phyloP scores from a whole-genome alignment of 2,329 filamentous ascomycete species.

The Fusarium irregulare region DNA sequence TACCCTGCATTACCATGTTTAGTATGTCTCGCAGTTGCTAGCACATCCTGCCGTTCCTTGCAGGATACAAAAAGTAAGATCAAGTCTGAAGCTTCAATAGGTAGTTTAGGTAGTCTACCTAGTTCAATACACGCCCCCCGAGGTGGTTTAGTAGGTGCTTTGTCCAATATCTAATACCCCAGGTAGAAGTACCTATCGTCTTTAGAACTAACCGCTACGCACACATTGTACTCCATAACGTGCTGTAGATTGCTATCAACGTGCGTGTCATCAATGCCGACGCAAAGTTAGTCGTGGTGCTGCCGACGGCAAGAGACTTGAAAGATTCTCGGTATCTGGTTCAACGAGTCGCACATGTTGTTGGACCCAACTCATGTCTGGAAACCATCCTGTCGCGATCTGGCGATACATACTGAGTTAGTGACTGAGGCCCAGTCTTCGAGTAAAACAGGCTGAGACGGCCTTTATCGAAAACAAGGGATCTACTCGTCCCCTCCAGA shows the following conservation, averaged over 20 bases:
- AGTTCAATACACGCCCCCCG: slow-evolving; percentile 1
- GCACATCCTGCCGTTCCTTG: slow-evolving; percentile 20
- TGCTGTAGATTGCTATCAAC: neutral
- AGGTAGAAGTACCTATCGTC: neutral
- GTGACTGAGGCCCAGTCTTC: neutral
- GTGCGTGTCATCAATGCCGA: neutral
- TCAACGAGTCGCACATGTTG: neutral
- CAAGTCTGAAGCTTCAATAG: neutral
- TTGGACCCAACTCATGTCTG: neutral
- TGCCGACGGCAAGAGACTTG: neutral
- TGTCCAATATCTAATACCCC: neutral
- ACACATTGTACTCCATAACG: neutral
- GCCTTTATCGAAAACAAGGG: neutral
- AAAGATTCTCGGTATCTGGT: neutral
- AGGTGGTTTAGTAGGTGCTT: neutral
- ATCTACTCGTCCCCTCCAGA: neutral
- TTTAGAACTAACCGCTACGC: neutral
- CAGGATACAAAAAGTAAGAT: slow-evolving; percentile 16
- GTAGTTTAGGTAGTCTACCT: neutral
- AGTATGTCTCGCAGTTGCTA: slow-evolving; percentile 16
- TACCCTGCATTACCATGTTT: slow-evolving; percentile 23
- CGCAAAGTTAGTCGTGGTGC: neutral
- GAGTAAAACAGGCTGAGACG: neutral
- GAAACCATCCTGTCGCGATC: neutral
- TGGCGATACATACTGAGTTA: neutral